Base-by-base conservation (phyloP, 148 eudicot genomes). In the Dianthus caryophyllus region DNA sequence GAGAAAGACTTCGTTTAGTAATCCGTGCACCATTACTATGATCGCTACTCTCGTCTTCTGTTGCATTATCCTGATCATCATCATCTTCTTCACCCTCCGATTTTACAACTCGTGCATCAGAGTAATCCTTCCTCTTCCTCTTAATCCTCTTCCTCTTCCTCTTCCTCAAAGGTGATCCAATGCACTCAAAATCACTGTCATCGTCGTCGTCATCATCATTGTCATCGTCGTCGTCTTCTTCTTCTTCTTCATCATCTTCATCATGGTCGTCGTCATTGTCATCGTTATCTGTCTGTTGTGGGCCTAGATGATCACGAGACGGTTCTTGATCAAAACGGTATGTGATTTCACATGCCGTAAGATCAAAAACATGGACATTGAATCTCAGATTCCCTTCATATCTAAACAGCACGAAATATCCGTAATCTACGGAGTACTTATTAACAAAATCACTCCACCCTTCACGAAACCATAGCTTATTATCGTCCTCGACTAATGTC, bases 361-460 rank as follows among this genome's bases (percentile, higher is more conserved):
- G 66, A 67, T 81, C 69, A 39, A 73, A 85, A 10, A 85, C 76
- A 48, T 67, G 72, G 10, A 85, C 84, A 14, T 46, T 63, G 46
- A 85, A 85, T 11, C 51, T 64, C 33, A 75, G 59, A 57, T 75
- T 73, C 43, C 83, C 85, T 15, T 68, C 74, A 63, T 80, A 85
- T 9, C 43, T 71, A 67, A 85, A 83, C 48, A 83, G 7, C 66
- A 85, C 27, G 63, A 80, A 76, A 73, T 67, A 77, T 15, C 76
- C 77, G 61, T 44, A 69, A 0, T 70, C 71, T 24, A 85, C 67
- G 48, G 77, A 78, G 47, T 74, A 78, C 43, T 70, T 66, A 20
- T 76, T 63, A 15, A 77, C 61, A 57, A 85, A 85, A 0, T 83
- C 76, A 7, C 70, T 57, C 80, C 81, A 81, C 49, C 85, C 87